Percentiles rank a stretch among this genome's conserved stretches.
Evolutionary conservation across 257 asterid species (phyloP).

Genomic region (Avicennia marina): DNA sequence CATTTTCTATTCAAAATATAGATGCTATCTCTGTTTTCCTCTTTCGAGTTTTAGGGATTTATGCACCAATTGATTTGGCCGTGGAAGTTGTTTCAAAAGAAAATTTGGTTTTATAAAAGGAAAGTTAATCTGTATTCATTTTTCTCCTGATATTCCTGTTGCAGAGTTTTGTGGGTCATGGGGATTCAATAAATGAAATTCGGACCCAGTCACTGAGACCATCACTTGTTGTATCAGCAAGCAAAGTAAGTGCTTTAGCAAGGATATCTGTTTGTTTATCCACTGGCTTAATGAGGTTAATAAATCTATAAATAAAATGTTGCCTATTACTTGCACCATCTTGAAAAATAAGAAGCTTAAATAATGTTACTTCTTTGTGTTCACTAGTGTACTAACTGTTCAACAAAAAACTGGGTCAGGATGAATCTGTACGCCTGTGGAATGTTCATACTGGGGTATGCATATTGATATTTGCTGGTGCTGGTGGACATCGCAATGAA

Average conservation of each 20-base stretch:
- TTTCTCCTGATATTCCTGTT: slow-evolving; percentile 5
- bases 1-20: no score
- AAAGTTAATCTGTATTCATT: background rate
- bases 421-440: slow-evolving; percentile 98
- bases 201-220: slow-evolving; percentile 89
- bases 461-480: slow-evolving; percentile 97
- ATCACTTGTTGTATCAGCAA: slow-evolving; percentile 89
- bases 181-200: slow-evolving; percentile 91
- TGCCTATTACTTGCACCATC: background rate
- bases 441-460: slow-evolving; percentile 96
- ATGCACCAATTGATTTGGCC: background rate
- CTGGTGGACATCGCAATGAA: slow-evolving; percentile 99
- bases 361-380: background rate
- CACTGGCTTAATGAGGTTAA: background rate
- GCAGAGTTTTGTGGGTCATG: slow-evolving; percentile 97
- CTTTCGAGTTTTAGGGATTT: background rate
- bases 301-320: background rate
- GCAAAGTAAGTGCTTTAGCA: slow-evolving; percentile 69
- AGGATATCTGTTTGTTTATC: slow-evolving; percentile 8
- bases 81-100: background rate
- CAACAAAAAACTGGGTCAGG: slow-evolving; percentile 41
- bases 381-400: background rate
- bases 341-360: background rate
- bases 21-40: no score
- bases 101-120: background rate